Conservation (phyloP, 108 stramenopile genomes). For the Fistulifera solaris region DNA sequence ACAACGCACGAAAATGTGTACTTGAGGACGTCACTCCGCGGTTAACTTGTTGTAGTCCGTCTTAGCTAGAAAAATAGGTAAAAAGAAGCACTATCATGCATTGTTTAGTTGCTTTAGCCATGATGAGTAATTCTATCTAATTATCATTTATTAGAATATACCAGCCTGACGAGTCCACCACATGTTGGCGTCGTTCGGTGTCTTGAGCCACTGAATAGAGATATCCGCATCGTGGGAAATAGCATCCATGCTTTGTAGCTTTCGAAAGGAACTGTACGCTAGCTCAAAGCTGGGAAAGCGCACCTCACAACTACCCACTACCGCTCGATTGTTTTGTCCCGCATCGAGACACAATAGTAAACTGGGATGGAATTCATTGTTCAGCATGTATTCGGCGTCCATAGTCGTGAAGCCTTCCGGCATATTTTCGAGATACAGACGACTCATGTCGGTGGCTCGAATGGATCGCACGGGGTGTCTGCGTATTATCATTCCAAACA, state of each 20-base stretch:
- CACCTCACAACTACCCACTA: conserved; percentile 45
- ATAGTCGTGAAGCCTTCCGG: conserved; percentile 31
- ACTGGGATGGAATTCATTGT: conserved; percentile 39
- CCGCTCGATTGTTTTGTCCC: conserved; percentile 24
- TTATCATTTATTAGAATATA: conserved; percentile 10
- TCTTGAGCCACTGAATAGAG: conserved; percentile 61
- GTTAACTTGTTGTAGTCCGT: no score
- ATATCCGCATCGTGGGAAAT: conserved; percentile 11
- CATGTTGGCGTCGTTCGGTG: conserved; percentile 50
- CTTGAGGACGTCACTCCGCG: no score
- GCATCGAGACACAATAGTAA: conserved; percentile 49
- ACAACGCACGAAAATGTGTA: no score
- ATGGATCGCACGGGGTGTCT: conserved; percentile 54
- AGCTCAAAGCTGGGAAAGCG: conserved; percentile 55
- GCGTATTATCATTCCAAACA: conserved; percentile 75
- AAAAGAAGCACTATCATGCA: no score
- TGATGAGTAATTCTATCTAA: neutral
- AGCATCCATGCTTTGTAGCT: conserved; percentile 23
- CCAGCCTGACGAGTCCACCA: conserved; percentile 71
- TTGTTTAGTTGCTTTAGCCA: no score
- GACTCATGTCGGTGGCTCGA: conserved; percentile 35
- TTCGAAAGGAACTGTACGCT: conserved; percentile 41
- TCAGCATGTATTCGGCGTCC: conserved; percentile 57
- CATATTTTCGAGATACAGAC: conserved; percentile 61
- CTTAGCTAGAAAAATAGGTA: no score